A percentile compares a stretch with the other conserved stretches of the same genome.
Conservation (phyloP, 1,284 basidiomycete genomes). For the Boletus nobilissimus region DNA sequence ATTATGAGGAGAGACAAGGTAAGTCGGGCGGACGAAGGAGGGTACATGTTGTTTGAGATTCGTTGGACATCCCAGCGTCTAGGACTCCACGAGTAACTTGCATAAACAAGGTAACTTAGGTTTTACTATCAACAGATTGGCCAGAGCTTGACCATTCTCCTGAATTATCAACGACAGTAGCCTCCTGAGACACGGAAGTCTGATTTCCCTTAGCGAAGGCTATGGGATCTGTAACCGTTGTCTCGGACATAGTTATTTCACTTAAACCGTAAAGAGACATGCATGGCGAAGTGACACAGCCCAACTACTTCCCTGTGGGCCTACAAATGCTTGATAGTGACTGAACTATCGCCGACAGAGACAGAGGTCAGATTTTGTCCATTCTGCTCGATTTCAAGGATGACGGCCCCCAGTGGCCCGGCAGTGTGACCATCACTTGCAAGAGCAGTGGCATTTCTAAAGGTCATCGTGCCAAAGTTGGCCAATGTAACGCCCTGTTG, state of each 20-base stretch:
- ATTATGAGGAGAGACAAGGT: constrained; percentile 60
- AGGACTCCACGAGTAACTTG: no score
- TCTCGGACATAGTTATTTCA: no score
- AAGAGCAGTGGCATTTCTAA: neutral
- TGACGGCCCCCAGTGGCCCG: neutral
- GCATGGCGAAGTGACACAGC: no score
- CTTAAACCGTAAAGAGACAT: no score
- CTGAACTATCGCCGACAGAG: neutral
- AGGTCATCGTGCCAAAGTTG: constrained; percentile 24
- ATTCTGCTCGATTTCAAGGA: constrained; percentile 13
- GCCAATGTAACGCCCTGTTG: neutral
- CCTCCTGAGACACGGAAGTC: neutral
- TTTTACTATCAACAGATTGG: no score
- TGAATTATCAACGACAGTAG: constrained; percentile 4
- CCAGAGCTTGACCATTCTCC: neutral
- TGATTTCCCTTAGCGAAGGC: neutral
- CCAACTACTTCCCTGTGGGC: neutral
- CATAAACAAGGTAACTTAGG: no score
- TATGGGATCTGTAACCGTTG: constrained; percentile 7
- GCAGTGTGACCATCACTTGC: neutral
- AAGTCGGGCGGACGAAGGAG: constrained; percentile 75
- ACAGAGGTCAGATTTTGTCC: neutral
- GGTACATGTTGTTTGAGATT: constrained; percentile 75
- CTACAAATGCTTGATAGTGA: constrained; percentile 13
- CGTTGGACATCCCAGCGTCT: constrained; percentile 56